A percentile compares a stretch with the other conserved stretches of the same genome.
These are phyloP conservation scores for Plantago ovata DNA, from an alignment of 257 asterid genomes.

Conservation along the genomic window DNA sequence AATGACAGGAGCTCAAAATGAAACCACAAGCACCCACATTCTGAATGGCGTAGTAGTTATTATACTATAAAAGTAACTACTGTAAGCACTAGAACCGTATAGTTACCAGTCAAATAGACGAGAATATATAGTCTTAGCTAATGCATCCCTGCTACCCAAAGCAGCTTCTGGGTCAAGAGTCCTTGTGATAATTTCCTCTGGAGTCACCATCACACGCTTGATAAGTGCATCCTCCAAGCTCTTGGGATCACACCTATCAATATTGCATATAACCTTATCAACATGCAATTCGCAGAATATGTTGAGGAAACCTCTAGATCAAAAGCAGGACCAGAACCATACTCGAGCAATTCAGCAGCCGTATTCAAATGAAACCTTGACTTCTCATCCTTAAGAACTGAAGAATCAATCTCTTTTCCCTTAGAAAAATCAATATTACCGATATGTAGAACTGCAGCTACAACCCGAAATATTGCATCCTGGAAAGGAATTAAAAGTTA, in stretches of 20 bases:
- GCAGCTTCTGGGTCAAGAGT: constrained; percentile 96
- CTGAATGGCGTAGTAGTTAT: constrained; percentile 5
- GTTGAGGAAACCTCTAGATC: constrained; percentile 12
- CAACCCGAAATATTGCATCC: constrained; percentile 95
- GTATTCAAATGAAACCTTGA: constrained; percentile 85
- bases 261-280: constrained; percentile 20
- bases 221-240: constrained; percentile 93
- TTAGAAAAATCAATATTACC: constrained; percentile 94
- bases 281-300: constrained; percentile 9
- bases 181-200: constrained; percentile 91
- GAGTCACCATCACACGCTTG: constrained; percentile 97
- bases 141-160: constrained; percentile 92
- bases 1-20: constrained; percentile 19
- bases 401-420: constrained; percentile 93
- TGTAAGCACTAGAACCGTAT: constrained; percentile 4
- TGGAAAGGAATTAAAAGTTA: constrained; percentile 30
- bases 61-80: constrained; percentile 6
- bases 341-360: constrained; percentile 88
- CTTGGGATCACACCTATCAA: constrained; percentile 82
- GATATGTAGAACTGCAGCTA: constrained; percentile 94
- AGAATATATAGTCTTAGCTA: constrained; percentile 85
- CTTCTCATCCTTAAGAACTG: constrained; percentile 87
- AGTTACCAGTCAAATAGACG: constrained; percentile 86
- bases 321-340: constrained; percentile 26
- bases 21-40: constrained; percentile 16